A percentile compares a stretch with the other conserved stretches of the same genome.
phyloP scores from a whole-genome alignment of 148 eudicot genomes.

The Camellia sinensis region DNA sequence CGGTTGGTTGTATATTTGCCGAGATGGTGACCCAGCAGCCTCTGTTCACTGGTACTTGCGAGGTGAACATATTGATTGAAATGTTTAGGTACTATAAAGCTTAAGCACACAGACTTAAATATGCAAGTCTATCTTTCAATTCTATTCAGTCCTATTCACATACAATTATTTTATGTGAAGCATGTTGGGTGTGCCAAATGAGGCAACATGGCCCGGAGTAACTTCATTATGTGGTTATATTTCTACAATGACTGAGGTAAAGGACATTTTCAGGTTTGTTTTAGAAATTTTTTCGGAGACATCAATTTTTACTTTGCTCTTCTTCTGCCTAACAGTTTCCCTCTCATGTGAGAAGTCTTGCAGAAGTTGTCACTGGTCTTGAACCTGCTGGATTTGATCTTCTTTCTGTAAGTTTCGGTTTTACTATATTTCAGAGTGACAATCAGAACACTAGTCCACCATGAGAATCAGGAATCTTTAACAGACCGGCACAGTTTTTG shows the following conservation, averaged over 20 bases:
- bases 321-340: not conserved
- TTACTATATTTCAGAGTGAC: not conserved
- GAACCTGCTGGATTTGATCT: constrained; percentile 8
- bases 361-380: not conserved
- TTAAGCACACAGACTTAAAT: not conserved
- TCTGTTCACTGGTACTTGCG: not conserved
- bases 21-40: constrained; percentile 3
- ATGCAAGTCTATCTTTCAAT: not conserved
- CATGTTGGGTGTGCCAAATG: not conserved
- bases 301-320: not conserved
- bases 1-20: not conserved
- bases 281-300: not conserved
- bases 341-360: not conserved
- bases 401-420: not conserved
- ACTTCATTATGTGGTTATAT: not conserved
- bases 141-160: too few species aligned
- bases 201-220: not conserved
- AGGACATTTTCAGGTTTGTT: not conserved
- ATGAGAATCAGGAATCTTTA: too few species aligned
- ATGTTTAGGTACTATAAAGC: not conserved
- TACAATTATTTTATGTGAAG: not conserved
- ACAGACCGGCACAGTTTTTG: too few species aligned
- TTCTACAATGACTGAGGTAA: not conserved
- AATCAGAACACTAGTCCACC: not conserved
- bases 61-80: not conserved